These are phyloP conservation scores for Botrytis porri DNA, from an alignment of 2,329 filamentous ascomycete genomes.

Conservation along the genomic window DNA sequence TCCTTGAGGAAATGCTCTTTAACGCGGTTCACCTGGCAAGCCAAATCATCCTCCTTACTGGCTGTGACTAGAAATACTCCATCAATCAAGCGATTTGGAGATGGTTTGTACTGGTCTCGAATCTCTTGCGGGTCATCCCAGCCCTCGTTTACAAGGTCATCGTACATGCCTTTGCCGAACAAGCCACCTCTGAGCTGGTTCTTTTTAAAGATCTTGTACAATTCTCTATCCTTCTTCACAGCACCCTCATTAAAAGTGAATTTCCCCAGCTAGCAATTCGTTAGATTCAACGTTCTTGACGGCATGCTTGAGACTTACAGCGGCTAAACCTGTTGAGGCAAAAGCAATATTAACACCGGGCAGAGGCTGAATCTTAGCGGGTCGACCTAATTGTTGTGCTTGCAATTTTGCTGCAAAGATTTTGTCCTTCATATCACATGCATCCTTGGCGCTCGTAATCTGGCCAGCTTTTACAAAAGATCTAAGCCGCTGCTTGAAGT, in stretches of 20 bases:
- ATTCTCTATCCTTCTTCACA: not conserved
- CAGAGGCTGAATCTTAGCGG: not conserved
- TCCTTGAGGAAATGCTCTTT: constrained; percentile 4
- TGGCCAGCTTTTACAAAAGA: not conserved
- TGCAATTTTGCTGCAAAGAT: not conserved
- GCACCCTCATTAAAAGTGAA: not conserved
- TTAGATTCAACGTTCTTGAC: not conserved
- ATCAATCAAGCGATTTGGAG: not conserved
- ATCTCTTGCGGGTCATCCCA: constrained; percentile 9
- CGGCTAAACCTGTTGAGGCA: not conserved
- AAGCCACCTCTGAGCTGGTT: constrained; percentile 10
- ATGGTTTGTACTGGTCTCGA: constrained; percentile 2
- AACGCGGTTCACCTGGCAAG: not conserved
- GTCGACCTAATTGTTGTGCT: not conserved
- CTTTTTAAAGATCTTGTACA: not conserved
- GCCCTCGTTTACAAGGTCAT: constrained; percentile 1
- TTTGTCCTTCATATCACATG: not conserved
- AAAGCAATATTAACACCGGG: constrained; percentile 9
- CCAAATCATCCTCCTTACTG: not conserved
- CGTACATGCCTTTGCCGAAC: constrained; percentile 3
- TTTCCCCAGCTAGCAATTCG: not conserved
- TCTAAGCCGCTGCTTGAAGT: not conserved
- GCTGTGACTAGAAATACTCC: constrained; percentile 9
- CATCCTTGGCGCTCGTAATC: constrained; percentile 4
- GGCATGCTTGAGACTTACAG: not conserved